A percentile compares a stretch with the other conserved stretches of the same genome.
Evolutionary conservation across 305 asterid genomes (phyloP).

Genomic region (Fraxinus velutina): DNA sequence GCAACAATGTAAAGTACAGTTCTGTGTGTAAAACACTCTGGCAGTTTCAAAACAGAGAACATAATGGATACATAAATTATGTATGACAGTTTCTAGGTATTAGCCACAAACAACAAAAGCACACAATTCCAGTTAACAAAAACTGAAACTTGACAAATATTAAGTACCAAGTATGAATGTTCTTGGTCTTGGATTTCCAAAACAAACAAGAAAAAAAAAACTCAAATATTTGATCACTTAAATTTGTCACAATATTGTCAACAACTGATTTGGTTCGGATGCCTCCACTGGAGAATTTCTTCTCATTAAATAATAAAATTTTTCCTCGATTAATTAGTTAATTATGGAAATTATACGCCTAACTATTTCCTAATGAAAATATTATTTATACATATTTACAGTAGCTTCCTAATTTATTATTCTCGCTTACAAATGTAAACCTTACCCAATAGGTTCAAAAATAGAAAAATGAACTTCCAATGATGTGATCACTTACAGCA

Average conservation of each 20-base stretch:
- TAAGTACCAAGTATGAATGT: neutral
- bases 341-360: too few relatives aligned
- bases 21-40: neutral
- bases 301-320: too few relatives aligned
- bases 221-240: neutral
- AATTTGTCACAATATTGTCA: neutral
- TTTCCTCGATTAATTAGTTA: too few relatives aligned
- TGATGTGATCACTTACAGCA: conserved; percentile 60
- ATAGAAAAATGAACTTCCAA: neutral
- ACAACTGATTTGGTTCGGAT: too few relatives aligned
- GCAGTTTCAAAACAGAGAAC: neutral
- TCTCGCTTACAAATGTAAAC: neutral
- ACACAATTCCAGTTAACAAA: neutral
- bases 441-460: conserved; percentile 2
- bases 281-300: too few relatives aligned
- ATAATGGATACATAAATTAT: neutral
- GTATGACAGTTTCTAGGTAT: neutral
- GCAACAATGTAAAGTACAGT: neutral
- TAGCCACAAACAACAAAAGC: neutral
- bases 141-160: neutral
- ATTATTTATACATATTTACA: too few relatives aligned
- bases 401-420: too few relatives aligned
- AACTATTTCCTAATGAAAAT: too few relatives aligned
- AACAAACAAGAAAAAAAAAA: neutral
- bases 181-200: neutral